phyloP scores from a whole-genome alignment of 257 asterid genomes.

The Penstemon davidsonii region DNA sequence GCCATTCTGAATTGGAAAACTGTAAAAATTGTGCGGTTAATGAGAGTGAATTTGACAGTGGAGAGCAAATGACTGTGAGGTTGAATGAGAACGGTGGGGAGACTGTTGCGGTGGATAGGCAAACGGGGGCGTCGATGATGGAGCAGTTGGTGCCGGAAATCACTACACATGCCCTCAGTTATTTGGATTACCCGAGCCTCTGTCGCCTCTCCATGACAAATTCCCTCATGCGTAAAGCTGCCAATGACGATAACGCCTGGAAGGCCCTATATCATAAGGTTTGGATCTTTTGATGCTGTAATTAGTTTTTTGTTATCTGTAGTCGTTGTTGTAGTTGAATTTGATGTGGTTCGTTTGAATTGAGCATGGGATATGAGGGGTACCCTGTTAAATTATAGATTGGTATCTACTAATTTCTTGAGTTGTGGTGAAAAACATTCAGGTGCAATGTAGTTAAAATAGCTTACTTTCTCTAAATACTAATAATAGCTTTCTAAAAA shows the following conservation, averaged over 20 bases:
- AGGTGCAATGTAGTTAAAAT: too few relatives aligned
- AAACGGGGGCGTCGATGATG: constrained; percentile 93
- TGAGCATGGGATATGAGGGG: constrained; percentile 18
- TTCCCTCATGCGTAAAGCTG: constrained; percentile 92
- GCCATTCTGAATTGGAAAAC: constrained; percentile 23
- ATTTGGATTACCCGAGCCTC: constrained; percentile 90
- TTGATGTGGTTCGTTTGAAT: constrained; percentile 6
- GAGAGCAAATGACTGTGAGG: constrained; percentile 38
- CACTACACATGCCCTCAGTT: constrained; percentile 90
- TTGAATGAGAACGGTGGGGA: constrained; percentile 42
- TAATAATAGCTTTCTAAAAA: too few relatives aligned
- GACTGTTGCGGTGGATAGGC: constrained; percentile 53
- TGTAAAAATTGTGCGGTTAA: constrained; percentile 31
- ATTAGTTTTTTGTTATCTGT: background rate
- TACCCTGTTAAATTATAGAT: constrained; percentile 9
- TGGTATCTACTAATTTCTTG: background rate
- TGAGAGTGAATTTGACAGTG: constrained; percentile 24
- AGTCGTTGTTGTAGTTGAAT: constrained; percentile 7
- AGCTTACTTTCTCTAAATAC: too few relatives aligned
- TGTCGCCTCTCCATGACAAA: constrained; percentile 97
- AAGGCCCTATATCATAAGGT: constrained; percentile 95
- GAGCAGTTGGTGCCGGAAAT: constrained; percentile 99
- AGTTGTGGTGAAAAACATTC: background rate
- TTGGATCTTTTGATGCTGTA: background rate
- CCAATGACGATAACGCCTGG: constrained; percentile 98